These are phyloP conservation scores for Apophysomyces trapeziformis DNA, from an alignment of 371 early-diverging fungal genomes.

Conservation along the genomic window DNA sequence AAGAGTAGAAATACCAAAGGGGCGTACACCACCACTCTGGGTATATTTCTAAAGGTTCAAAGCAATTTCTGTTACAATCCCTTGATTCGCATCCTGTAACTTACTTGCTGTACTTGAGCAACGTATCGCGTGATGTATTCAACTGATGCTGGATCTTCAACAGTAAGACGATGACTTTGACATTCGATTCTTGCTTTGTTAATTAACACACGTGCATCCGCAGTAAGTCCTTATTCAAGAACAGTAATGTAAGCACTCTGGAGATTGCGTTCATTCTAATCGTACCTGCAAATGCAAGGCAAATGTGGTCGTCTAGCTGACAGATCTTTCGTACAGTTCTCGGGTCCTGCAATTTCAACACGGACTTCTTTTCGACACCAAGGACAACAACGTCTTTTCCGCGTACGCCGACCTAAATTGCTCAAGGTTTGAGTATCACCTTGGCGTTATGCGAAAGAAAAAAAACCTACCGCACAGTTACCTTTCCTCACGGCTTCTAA, in stretches of 20 bases:
- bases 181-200: conserved; percentile 98
- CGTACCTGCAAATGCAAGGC: conserved; percentile 95
- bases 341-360: conserved; percentile 95
- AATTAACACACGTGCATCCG: conserved; percentile 96
- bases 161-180: conserved; percentile 95
- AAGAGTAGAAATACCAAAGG: conserved; percentile 98
- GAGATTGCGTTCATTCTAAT: neutral
- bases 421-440: neutral
- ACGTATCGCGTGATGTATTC: conserved; percentile 99
- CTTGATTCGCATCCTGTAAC: conserved; percentile 6
- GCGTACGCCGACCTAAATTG: conserved; percentile 91
- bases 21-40: conserved; percentile 98
- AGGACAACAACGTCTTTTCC: conserved; percentile 92
- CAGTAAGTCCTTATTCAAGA: conserved; percentile 75
- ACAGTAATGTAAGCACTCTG: neutral
- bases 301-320: conserved; percentile 96
- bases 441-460: neutral
- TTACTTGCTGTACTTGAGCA: conserved; percentile 96
- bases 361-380: conserved; percentile 98
- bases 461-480: conserved; percentile 87
- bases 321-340: conserved; percentile 96
- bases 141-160: conserved; percentile 97
- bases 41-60: conserved; percentile 88
- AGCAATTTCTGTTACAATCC: neutral
- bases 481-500: conserved; percentile 99